Evolutionary conservation across 768 basidiomycete species (phyloP), one percentile per base, ranked within the genome.

Genomic region (Gymnopilus dilepis): DNA sequence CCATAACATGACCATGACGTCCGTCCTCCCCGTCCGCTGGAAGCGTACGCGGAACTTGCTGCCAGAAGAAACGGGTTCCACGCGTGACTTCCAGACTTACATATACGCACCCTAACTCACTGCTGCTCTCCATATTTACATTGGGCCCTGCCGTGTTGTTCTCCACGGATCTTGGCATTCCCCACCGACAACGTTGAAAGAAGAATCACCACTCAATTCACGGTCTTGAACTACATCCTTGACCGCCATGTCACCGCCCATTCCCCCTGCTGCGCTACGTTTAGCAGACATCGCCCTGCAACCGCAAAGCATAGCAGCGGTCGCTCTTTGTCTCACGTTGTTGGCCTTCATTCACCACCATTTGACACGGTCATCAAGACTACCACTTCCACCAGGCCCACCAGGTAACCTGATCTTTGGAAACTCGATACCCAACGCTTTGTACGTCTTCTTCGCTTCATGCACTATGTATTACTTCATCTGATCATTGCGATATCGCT

Each of bases 301-400:
- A 38, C 72, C 75, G 0, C 72, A 74, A 53, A 65, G 67, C 30
- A 69, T 79, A 15, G 75, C 75, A 3, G 69, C 69, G 19, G 31
- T 74, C 31, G 57, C 70, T 7, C 70, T 80, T 17, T 72, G 71
- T 55, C 45, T 73, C 4, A 74, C 72, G 7, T 62, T 75, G 41
- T 51, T 77, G 24, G 67, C 66, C 13, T 65, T 73, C 53, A 66
- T 78, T n/a, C 72, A 70, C 61, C 72, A 70, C 30, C 67, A 65
- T 5, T 50, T 74, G 31, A 69, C 64, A 0, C 60, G 66, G 13
- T 59, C 60, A 6, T 66, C 70, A 1, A 55, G 59, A 21, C 58
- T 69, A 11, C 76, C 76, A 1, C 71, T 82, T 2, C 82, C 82
- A 3, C 82, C 82, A 0, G 77, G 80, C 3, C 82, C 82, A 4